Conservation (phyloP, 2,329 filamentous ascomycete genomes). For the Alternaria brassicicola region DNA sequence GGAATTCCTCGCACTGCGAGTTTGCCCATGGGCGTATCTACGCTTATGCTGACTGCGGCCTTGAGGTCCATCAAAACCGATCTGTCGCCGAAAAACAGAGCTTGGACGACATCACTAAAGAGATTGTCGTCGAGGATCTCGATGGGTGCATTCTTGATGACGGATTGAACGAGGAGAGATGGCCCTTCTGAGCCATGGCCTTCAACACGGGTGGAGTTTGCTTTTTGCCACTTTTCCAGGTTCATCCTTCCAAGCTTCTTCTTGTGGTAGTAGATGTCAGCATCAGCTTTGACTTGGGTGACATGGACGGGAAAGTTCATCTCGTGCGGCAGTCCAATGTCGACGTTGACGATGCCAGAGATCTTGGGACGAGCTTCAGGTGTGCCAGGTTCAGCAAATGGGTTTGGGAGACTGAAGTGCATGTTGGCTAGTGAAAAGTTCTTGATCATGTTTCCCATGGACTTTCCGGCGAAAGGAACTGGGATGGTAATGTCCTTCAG, state of each 20-base stretch:
- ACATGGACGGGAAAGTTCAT: slow-evolving; percentile 87
- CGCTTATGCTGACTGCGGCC: slow-evolving; percentile 80
- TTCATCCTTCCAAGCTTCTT: slow-evolving; percentile 82
- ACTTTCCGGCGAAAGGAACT: slow-evolving; percentile 80
- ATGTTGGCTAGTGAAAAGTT: slow-evolving; percentile 88
- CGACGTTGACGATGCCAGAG: slow-evolving; percentile 80
- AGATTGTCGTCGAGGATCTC: slow-evolving; percentile 80
- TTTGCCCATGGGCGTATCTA: slow-evolving; percentile 80
- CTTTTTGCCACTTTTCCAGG: slow-evolving; percentile 79
- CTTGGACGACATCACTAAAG: slow-evolving; percentile 80
- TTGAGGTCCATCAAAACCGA: slow-evolving; percentile 74
- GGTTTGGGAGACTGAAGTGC: slow-evolving; percentile 83
- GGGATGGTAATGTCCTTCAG: slow-evolving; percentile 82
- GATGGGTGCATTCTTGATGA: slow-evolving; percentile 78
- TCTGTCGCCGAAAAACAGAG: slow-evolving; percentile 75
- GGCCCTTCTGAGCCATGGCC: slow-evolving; percentile 63
- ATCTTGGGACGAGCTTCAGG: slow-evolving; percentile 78
- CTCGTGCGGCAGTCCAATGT: slow-evolving; percentile 79
- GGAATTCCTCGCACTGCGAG: slow-evolving; percentile 84
- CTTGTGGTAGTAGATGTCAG: slow-evolving; percentile 79
- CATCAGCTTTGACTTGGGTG: slow-evolving; percentile 73
- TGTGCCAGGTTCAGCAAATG: slow-evolving; percentile 74
- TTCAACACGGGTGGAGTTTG: slow-evolving; percentile 76
- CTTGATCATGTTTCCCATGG: slow-evolving; percentile 81
- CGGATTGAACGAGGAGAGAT: slow-evolving; percentile 74